Evolutionary conservation across 768 basidiomycete genomes (phyloP), one percentile per base, ranked within the genome.

Genomic region (Lactarius evosmus): DNA sequence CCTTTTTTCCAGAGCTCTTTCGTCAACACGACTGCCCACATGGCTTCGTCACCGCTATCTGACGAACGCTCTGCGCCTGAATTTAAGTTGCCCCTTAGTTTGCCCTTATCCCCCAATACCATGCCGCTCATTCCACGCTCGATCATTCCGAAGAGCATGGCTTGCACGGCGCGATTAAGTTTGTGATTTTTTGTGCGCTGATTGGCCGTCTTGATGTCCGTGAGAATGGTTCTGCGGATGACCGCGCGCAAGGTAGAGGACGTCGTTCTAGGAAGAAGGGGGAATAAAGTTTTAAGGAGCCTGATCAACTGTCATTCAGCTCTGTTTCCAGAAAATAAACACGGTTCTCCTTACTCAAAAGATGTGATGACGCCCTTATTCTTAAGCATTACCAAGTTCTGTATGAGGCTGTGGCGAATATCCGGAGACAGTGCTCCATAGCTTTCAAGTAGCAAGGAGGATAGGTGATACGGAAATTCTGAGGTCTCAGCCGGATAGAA

Each of bases 21-120:
- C 19, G 93, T 91, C 59, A 98, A 76, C 49, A 95, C 88, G 56
- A 99, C 87, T 4, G 97, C 96, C 95, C 96, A 98, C 87, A 97
- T 91, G 3, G 95, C 95, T 69, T 98, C 97, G 34, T 93, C 91
- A 2, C 86, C 85, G 55, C 78, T 80, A 60, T 76, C 74, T 32
- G 75, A 73, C 14, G 75, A 72, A n/a, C 74, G 73, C 63, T 81
- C 78, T 29, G 70, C 72, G 1, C 76, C 75, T 9, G 77, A 73
- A 7, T 76, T 74, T 56, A 74, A 69, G n/a, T 71, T 70, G 32
- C 77, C 78, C 66, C 82, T 77, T n/a, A 82, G 71, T 70, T 87
- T 93, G 4, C 88, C 94, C 74, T 93, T 95, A 78, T 95, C 87
- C 12, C 93, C 91, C 17, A 86, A 72, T 17, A 93, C 85, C 69